Conservation (phyloP, 106 monocot genomes). For the Dioscorea dumetorum region DNA sequence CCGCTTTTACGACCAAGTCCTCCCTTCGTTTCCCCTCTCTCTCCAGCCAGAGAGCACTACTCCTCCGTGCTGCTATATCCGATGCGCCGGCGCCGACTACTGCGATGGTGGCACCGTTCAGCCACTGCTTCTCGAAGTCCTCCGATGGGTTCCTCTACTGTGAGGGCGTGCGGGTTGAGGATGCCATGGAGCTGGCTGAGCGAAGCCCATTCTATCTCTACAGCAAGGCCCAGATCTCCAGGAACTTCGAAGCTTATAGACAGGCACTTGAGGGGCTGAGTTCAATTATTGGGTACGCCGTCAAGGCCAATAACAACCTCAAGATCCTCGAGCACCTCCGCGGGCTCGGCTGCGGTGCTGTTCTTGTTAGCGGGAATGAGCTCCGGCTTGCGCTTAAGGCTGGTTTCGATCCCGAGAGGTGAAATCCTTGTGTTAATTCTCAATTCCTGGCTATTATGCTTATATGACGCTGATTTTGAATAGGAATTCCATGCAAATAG, state of each 20-base stretch:
- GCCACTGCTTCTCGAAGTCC: conserved; percentile 51
- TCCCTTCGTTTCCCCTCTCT: conserved; percentile 1
- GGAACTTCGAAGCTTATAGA: conserved; percentile 77
- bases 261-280: conserved; percentile 69
- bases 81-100: conserved; percentile 1
- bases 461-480: background rate
- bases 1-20: conserved; percentile 5
- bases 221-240: conserved; percentile 88
- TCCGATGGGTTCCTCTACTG: conserved; percentile 66
- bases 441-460: background rate
- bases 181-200: conserved; percentile 56
- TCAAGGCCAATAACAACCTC: conserved; percentile 96
- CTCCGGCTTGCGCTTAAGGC: conserved; percentile 71
- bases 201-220: conserved; percentile 89
- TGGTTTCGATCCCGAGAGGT: conserved; percentile 88
- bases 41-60: background rate
- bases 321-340: conserved; percentile 75
- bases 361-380: conserved; percentile 94
- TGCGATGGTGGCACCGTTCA: background rate
- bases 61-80: conserved; percentile 6
- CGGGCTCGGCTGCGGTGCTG: conserved; percentile 75
- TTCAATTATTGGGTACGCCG: conserved; percentile 79
- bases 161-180: conserved; percentile 62
- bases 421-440: background rate
- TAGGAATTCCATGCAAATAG: background rate